These are phyloP conservation scores for Wickerhamiella cacticola DNA, from an alignment of 805 yeast species.

Conservation along the genomic window DNA sequence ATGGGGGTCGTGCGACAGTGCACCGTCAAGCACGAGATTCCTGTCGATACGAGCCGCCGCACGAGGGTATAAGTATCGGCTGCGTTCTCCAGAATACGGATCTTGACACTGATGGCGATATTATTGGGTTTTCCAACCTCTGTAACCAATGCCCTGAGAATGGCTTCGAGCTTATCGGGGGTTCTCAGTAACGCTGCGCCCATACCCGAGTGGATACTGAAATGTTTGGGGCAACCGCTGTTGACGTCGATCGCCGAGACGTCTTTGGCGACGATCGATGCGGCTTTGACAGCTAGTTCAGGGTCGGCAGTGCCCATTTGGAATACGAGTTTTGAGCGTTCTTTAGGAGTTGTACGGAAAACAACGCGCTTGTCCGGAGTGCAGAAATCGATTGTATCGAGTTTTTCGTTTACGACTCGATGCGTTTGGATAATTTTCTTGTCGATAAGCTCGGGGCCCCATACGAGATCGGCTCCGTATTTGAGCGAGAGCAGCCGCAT, in stretches of 20 bases:
- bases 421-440: conserved; percentile 63
- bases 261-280: conserved; percentile 63
- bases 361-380: conserved; percentile 38
- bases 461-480: conserved; percentile 87
- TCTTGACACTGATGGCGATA: conserved; percentile 84
- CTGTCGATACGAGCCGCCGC: conserved; percentile 50
- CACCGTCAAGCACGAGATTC: conserved; percentile 72
- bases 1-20: conserved; percentile 84
- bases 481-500: conserved; percentile 66
- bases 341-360: conserved; percentile 57
- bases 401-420: conserved; percentile 43
- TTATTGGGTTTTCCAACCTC: conserved; percentile 66
- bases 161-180: conserved; percentile 66
- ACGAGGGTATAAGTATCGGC: conserved; percentile 53
- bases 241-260: conserved; percentile 90
- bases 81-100: conserved; percentile 57
- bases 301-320: conserved; percentile 86
- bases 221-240: conserved; percentile 96
- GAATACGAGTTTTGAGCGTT: conserved; percentile 63
- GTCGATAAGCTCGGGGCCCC: conserved; percentile 94
- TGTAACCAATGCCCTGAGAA: conserved; percentile 54
- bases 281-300: conserved; percentile 79
- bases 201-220: conserved; percentile 91
- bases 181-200: conserved; percentile 84
- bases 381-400: conserved; percentile 27